phyloP scores from a whole-genome alignment of 176 grass and related monocot species.

The Oryza meridionalis region DNA sequence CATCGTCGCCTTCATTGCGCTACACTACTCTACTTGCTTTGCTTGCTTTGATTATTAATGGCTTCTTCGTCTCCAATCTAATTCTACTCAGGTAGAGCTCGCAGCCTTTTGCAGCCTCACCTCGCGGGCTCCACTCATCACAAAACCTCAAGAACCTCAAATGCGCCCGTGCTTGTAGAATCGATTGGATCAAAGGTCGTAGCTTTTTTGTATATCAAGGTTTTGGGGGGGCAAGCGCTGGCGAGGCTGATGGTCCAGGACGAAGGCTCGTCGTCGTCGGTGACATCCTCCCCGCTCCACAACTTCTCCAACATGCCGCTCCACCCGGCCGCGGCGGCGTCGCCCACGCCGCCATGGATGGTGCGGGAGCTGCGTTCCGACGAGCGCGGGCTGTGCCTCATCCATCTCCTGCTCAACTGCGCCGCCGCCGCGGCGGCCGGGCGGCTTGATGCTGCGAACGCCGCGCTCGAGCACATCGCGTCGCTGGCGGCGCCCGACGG shows the following conservation, averaged over 20 bases:
- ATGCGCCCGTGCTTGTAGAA: constrained; percentile 37
- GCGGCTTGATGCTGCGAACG: constrained; percentile 67
- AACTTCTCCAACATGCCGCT: constrained; percentile 83
- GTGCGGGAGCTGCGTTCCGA: constrained; percentile 76
- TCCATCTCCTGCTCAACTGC: constrained; percentile 95
- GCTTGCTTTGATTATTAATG: constrained; percentile 18
- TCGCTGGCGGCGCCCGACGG: constrained; percentile 64
- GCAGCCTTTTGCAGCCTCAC: constrained; percentile 15
- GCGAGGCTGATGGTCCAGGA: constrained; percentile 70
- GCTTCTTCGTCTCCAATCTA: background rate
- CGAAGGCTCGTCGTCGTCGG: constrained; percentile 72
- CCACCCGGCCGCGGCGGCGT: constrained; percentile 32
- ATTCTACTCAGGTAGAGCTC: background rate
- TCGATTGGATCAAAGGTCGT: background rate
- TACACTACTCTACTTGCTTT: background rate
- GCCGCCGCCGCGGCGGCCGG: constrained; percentile 53
- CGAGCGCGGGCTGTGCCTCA: constrained; percentile 89
- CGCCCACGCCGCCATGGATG: constrained; percentile 43
- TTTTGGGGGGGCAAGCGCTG: background rate
- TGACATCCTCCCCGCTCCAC: constrained; percentile 73
- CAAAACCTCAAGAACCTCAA: background rate
- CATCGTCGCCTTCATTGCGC: background rate
- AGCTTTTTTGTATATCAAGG: background rate
- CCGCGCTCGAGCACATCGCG: constrained; percentile 75
- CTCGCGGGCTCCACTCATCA: background rate